phyloP scores from a whole-genome alignment of 2,329 filamentous ascomycete species.

The Monosporascus sp. region DNA sequence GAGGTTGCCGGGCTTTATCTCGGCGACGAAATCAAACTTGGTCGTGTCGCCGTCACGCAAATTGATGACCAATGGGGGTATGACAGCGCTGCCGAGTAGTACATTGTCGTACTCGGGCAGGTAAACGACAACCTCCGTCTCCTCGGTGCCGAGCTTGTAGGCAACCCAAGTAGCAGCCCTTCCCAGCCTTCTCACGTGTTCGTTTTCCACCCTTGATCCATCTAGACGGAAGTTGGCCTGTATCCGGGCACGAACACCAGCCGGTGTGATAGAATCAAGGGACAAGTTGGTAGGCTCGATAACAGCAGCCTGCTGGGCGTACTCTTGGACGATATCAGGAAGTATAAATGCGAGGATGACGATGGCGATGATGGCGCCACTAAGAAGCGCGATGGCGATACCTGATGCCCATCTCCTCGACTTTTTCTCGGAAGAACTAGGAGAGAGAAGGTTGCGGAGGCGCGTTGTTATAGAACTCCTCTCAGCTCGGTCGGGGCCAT shows the following conservation, averaged over 20 bases:
- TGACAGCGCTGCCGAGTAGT: conserved; percentile 67
- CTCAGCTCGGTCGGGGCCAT: conserved; percentile 24
- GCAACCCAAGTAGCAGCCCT: conserved; percentile 76
- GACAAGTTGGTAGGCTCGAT: conserved; percentile 80
- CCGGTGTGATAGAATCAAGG: conserved; percentile 74
- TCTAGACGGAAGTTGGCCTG: conserved; percentile 80
- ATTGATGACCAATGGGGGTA: conserved; percentile 71
- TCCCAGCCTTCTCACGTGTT: conserved; percentile 69
- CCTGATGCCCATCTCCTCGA: conserved; percentile 69
- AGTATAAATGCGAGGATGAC: conserved; percentile 76
- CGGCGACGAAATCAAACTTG: conserved; percentile 70
- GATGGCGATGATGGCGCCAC: conserved; percentile 57
- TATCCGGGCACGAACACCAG: conserved; percentile 73
- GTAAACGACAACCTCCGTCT: conserved; percentile 69
- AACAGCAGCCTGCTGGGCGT: conserved; percentile 76
- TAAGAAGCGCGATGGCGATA: conserved; percentile 65
- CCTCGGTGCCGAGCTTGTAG: conserved; percentile 65
- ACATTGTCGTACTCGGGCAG: conserved; percentile 77
- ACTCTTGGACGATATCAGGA: conserved; percentile 75
- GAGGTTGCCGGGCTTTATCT: conserved; percentile 69
- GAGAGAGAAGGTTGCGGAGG: conserved; percentile 15
- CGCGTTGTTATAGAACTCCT: conserved; percentile 26
- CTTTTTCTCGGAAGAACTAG: conserved; percentile 28
- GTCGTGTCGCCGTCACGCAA: conserved; percentile 75
- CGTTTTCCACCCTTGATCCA: conserved; percentile 65